These are phyloP conservation scores for Nannizzia gypsea DNA, from an alignment of 2,329 filamentous ascomycete species.

Conservation along the genomic window DNA sequence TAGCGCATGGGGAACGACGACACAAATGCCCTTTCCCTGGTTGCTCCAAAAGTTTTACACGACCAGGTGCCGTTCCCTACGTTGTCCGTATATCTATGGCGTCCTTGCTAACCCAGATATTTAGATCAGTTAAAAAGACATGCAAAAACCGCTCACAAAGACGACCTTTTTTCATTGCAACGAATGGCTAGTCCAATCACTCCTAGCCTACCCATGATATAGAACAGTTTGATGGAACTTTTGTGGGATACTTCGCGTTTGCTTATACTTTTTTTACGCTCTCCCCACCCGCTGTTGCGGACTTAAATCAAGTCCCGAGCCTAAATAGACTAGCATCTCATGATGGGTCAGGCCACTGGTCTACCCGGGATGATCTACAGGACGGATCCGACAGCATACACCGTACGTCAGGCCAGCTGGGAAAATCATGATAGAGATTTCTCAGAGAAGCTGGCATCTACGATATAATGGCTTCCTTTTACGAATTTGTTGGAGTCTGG, in stretches of 20 bases:
- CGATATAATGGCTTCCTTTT: not conserved
- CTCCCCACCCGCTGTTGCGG: not conserved
- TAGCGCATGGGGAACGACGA: slow-evolving; percentile 32
- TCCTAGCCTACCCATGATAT: slow-evolving; percentile 15
- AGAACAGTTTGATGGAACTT: slow-evolving; percentile 10
- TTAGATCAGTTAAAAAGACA: slow-evolving; percentile 33
- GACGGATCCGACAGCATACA: not conserved
- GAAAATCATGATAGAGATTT: not conserved
- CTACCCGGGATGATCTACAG: not conserved
- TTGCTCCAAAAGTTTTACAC: slow-evolving; percentile 34
- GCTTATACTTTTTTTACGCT: not conserved
- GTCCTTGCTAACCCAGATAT: not conserved
- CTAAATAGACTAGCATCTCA: not conserved
- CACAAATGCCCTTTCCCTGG: slow-evolving; percentile 31
- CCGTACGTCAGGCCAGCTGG: not conserved
- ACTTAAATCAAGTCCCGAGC: not conserved
- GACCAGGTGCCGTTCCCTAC: slow-evolving; percentile 25
- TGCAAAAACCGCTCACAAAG: slow-evolving; percentile 28
- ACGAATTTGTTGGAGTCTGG: not conserved
- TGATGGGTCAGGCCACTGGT: not conserved
- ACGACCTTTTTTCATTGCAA: slow-evolving; percentile 7
- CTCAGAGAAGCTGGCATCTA: not conserved
- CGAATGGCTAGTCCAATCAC: slow-evolving; percentile 18
- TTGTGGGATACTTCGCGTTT: not conserved
- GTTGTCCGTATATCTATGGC: not conserved